Evolutionary conservation across 257 asterid genomes (phyloP).

Genomic region (Mitragyna speciosa): DNA sequence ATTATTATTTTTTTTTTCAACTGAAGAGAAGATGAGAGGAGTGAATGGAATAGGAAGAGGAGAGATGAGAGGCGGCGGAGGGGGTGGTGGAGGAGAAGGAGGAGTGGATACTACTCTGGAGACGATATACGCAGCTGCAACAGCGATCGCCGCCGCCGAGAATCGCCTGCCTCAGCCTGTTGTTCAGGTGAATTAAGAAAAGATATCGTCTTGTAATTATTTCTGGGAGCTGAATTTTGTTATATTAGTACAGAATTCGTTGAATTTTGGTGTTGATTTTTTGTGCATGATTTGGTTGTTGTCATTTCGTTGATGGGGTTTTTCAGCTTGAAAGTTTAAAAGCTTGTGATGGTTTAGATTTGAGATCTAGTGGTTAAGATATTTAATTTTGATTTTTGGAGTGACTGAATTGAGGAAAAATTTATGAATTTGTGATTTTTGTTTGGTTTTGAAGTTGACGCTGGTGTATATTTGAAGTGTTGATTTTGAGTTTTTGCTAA

Average conservation of each 20-base stretch:
- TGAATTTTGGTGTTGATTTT: neutral
- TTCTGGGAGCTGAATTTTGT: neutral
- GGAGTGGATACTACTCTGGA: conserved; percentile 57
- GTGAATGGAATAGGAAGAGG: conserved; percentile 9
- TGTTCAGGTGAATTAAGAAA: conserved; percentile 46
- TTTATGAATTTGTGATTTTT: neutral
- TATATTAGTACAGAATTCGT: neutral
- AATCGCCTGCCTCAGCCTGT: conserved; percentile 56
- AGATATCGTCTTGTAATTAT: neutral
- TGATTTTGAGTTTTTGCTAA: neutral
- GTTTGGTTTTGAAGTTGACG: neutral
- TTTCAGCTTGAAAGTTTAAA: neutral
- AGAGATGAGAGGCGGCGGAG: conserved; percentile 20
- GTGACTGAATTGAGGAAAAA: neutral
- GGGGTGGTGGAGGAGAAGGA: conserved; percentile 19
- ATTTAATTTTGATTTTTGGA: neutral
- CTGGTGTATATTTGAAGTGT: neutral
- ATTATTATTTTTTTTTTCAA: neutral
- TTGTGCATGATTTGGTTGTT: neutral
- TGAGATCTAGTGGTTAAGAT: conserved; percentile 17
- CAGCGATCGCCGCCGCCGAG: conserved; percentile 76
- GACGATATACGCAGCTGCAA: conserved; percentile 90
- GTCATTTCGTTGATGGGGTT: neutral
- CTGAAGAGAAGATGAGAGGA: conserved; percentile 9
- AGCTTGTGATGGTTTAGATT: neutral